Percentiles rank a stretch among this genome's conserved stretches.
Evolutionary conservation across 2,329 filamentous ascomycete genomes (phyloP).

Genomic region (Tolypocladium ovalisporum): DNA sequence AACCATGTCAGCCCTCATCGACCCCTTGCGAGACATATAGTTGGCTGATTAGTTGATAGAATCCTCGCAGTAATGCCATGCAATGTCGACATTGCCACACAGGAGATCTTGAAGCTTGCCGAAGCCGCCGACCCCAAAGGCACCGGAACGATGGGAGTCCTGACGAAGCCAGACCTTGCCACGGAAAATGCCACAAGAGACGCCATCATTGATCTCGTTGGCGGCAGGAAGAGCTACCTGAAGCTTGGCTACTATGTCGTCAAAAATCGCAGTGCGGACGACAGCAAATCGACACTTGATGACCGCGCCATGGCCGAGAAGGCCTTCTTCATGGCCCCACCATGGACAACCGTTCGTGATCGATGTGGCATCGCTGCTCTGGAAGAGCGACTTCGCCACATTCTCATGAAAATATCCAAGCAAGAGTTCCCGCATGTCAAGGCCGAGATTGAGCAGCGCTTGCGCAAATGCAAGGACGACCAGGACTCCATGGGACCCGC

Average conservation of each 20-base stretch:
- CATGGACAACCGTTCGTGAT: slow-evolving; percentile 22
- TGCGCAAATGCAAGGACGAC: slow-evolving; percentile 2
- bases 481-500: slow-evolving; percentile 20
- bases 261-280: slow-evolving; percentile 34
- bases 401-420: slow-evolving; percentile 30
- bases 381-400: slow-evolving; percentile 19
- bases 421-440: slow-evolving; percentile 24
- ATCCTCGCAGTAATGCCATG: slow-evolving; percentile 34
- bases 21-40: not conserved
- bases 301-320: slow-evolving; percentile 22
- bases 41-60: slow-evolving; percentile 2
- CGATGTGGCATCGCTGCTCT: slow-evolving; percentile 24
- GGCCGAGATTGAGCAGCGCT: slow-evolving; percentile 13
- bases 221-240: slow-evolving; percentile 26
- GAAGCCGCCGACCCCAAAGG: slow-evolving; percentile 27
- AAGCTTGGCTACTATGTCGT: slow-evolving; percentile 38
- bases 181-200: slow-evolving; percentile 25
- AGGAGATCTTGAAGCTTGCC: slow-evolving; percentile 27
- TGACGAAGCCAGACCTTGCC: slow-evolving; percentile 51
- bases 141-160: slow-evolving; percentile 31
- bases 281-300: slow-evolving; percentile 17
- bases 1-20: slow-evolving; percentile 24
- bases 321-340: slow-evolving; percentile 22
- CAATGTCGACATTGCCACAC: slow-evolving; percentile 28
- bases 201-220: slow-evolving; percentile 28